A percentile compares a stretch with the other conserved stretches of the same genome.
phyloP scores from a whole-genome alignment of 257 asterid genomes.

The Solanum clarkiae region DNA sequence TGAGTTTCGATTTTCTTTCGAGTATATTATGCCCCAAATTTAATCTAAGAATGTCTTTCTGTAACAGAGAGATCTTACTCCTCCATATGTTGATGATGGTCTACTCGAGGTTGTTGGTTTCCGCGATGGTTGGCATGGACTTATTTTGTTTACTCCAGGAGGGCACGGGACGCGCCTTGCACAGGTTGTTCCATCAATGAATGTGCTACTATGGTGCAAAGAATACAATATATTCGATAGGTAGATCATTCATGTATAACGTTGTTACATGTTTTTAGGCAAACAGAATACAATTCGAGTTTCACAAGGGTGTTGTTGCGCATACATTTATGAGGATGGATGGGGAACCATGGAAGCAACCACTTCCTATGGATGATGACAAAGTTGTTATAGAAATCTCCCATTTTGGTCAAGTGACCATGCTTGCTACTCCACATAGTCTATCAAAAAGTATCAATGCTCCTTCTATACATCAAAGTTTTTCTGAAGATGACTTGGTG shows the following conservation, averaged over 20 bases:
- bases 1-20: conserved; percentile 10
- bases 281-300: conserved; percentile 50
- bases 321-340: conserved; percentile 82
- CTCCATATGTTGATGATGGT: conserved; percentile 78
- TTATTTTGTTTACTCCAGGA: conserved; percentile 53
- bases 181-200: conserved; percentile 29
- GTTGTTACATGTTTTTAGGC: conserved; percentile 20
- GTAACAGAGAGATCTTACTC: conserved; percentile 57
- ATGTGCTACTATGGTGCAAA: too few species aligned
- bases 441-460: conserved; percentile 39
- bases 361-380: conserved; percentile 58
- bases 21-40: not conserved
- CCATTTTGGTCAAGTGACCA: conserved; percentile 55
- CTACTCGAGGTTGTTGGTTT: conserved; percentile 74
- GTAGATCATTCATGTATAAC: not conserved
- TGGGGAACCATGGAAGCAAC: conserved; percentile 92
- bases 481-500: conserved; percentile 12
- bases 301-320: conserved; percentile 57
- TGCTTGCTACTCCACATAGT: conserved; percentile 59
- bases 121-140: conserved; percentile 89
- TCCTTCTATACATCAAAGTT: conserved; percentile 13
- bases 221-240: too few species aligned
- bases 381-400: conserved; percentile 59
- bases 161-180: conserved; percentile 95
- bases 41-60: not conserved